Percentiles rank a stretch among this genome's conserved stretches.
phyloP scores from a whole-genome alignment of 2,329 filamentous ascomycete species.

The Ciborinia camelliae region DNA sequence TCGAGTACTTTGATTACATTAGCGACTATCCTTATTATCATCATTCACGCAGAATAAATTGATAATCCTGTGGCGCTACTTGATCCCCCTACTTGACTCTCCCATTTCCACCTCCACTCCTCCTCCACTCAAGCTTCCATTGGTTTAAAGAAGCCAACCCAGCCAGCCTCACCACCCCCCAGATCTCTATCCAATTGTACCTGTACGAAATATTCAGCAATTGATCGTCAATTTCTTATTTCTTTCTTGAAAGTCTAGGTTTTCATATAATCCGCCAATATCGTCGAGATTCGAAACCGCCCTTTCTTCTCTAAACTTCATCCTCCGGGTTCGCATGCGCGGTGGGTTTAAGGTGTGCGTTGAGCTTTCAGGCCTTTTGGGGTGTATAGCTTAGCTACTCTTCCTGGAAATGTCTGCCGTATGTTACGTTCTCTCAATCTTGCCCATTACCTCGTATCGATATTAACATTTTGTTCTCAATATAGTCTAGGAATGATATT shows the following conservation, averaged over 20 bases:
- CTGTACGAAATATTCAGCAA: constrained; percentile 1
- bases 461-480: background rate
- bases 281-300: background rate
- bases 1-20: background rate
- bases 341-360: constrained; percentile 14
- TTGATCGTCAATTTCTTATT: constrained; percentile 3
- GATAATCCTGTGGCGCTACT: background rate
- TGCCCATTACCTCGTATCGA: background rate
- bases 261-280: background rate
- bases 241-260: background rate
- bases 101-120: too few relatives aligned
- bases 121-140: background rate
- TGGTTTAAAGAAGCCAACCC: constrained; percentile 4
- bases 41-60: constrained; percentile 3
- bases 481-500: constrained; percentile 30
- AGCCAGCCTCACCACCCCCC: constrained; percentile 6
- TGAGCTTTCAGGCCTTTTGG: constrained; percentile 25
- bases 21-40: background rate
- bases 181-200: constrained; percentile 1
- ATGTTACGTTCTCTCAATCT: constrained; percentile 21
- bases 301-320: background rate
- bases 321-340: constrained; percentile 13
- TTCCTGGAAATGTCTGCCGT: constrained; percentile 35
- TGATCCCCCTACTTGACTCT: background rate
- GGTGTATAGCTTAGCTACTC: constrained; percentile 21